These are phyloP conservation scores for Actinomortierella ambigua DNA, from an alignment of 371 early-diverging fungal species.

Conservation along the genomic window DNA sequence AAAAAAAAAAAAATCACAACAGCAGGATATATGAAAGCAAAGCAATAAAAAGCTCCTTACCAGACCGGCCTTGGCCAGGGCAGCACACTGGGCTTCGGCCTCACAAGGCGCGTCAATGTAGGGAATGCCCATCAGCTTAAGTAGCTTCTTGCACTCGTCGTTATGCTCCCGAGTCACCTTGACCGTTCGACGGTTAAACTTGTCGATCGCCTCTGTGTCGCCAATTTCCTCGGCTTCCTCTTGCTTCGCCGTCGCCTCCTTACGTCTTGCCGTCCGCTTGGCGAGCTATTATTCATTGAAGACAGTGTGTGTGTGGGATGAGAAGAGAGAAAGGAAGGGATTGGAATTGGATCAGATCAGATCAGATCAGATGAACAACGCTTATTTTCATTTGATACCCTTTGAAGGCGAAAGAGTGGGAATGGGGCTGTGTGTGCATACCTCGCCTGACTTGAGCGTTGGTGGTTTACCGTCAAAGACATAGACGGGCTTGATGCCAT, in stretches of 20 bases:
- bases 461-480: constrained; percentile 99
- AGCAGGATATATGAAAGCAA: too few species aligned
- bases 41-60: constrained; percentile 35
- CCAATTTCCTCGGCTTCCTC: constrained; percentile 90
- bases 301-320: too few species aligned
- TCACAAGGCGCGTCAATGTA: constrained; percentile 98
- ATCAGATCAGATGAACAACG: constrained; percentile 1
- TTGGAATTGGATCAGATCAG: neutral
- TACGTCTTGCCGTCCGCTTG: constrained; percentile 85
- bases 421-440: constrained; percentile 42
- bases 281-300: too few species aligned
- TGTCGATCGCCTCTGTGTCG: constrained; percentile 85
- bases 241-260: constrained; percentile 80
- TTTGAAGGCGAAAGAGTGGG: neutral
- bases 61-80: constrained; percentile 84
- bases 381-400: neutral
- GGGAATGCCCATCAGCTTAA: constrained; percentile 98
- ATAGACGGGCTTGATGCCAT: constrained; percentile 97
- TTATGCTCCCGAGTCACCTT: constrained; percentile 96
- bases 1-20: neutral
- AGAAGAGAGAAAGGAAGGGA: constrained; percentile 2
- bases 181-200: constrained; percentile 92
- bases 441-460: constrained; percentile 92
- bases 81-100: constrained; percentile 99
- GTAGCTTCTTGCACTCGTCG: constrained; percentile 91